A percentile compares a stretch with the other conserved stretches of the same genome.
These are phyloP conservation scores for Yamadazyma phyllophila DNA, from an alignment of 805 yeast genomes.

Conservation along the genomic window DNA sequence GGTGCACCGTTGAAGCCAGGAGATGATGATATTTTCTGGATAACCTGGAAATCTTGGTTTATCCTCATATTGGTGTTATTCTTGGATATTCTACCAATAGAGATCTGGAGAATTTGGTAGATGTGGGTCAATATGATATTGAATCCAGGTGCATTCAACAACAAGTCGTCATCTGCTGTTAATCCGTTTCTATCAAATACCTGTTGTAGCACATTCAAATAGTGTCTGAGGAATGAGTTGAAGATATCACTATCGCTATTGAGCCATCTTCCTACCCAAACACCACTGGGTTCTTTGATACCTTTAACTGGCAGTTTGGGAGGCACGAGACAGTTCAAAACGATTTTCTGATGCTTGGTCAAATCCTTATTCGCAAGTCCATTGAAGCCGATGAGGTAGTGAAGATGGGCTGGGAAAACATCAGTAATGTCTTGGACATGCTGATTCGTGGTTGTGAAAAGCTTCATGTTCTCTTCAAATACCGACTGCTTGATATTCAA, in stretches of 20 bases:
- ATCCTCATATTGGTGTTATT: slow-evolving; percentile 13
- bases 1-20: not conserved
- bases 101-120: slow-evolving; percentile 39
- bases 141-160: slow-evolving; percentile 43
- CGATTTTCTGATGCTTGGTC: slow-evolving; percentile 20
- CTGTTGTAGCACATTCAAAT: slow-evolving; percentile 29
- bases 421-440: slow-evolving; percentile 6
- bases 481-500: slow-evolving; percentile 52
- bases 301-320: slow-evolving; percentile 46
- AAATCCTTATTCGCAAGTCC: slow-evolving; percentile 28
- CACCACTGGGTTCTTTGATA: slow-evolving; percentile 55
- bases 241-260: slow-evolving; percentile 56
- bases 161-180: slow-evolving; percentile 10
- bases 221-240: slow-evolving; percentile 61
- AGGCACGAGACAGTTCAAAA: slow-evolving; percentile 36
- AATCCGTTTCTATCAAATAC: not conserved
- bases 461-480: slow-evolving; percentile 24
- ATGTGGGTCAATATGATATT: slow-evolving; percentile 45
- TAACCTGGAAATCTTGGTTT: slow-evolving; percentile 5
- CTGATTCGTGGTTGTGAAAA: slow-evolving; percentile 1
- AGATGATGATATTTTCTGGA: not conserved
- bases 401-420: slow-evolving; percentile 29
- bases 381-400: slow-evolving; percentile 28
- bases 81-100: slow-evolving; percentile 23
- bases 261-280: slow-evolving; percentile 65